These are phyloP conservation scores for Ampelocalamus luodianensis DNA, from an alignment of 176 grass and related monocot genomes.

Conservation along the genomic window DNA sequence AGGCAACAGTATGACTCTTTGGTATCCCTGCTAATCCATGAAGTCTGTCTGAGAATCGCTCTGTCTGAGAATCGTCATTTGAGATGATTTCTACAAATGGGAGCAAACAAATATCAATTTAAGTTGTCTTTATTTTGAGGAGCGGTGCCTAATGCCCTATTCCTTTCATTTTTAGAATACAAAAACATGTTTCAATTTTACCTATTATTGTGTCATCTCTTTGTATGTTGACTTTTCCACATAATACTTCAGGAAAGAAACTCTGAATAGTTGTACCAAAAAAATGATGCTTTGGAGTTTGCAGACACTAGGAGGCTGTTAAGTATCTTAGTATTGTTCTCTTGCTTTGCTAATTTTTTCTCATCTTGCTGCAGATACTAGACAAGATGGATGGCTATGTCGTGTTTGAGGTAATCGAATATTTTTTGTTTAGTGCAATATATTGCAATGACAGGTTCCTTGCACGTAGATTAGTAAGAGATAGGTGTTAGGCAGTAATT, in stretches of 20 bases:
- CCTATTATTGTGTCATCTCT: background rate
- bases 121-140: background rate
- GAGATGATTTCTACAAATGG: background rate
- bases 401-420: too few species aligned
- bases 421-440: too few species aligned
- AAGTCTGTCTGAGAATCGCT: too few species aligned
- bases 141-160: background rate
- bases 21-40: background rate
- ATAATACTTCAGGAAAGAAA: conserved; percentile 31
- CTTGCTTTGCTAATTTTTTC: too few species aligned
- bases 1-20: background rate
- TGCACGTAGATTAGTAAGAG: too few species aligned
- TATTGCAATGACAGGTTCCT: too few species aligned
- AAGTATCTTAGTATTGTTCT: too few species aligned
- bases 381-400: too few species aligned
- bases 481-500: too few species aligned
- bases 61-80: conserved; percentile 4
- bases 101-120: conserved; percentile 17
- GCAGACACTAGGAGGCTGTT: conserved; percentile 14
- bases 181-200: conserved; percentile 11
- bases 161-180: conserved; percentile 20
- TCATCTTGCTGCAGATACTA: too few species aligned
- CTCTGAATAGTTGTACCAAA: background rate
- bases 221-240: background rate
- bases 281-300: conserved; percentile 11